Conservation (phyloP, 179 eudicot genomes). For the Silene vulgaris region DNA sequence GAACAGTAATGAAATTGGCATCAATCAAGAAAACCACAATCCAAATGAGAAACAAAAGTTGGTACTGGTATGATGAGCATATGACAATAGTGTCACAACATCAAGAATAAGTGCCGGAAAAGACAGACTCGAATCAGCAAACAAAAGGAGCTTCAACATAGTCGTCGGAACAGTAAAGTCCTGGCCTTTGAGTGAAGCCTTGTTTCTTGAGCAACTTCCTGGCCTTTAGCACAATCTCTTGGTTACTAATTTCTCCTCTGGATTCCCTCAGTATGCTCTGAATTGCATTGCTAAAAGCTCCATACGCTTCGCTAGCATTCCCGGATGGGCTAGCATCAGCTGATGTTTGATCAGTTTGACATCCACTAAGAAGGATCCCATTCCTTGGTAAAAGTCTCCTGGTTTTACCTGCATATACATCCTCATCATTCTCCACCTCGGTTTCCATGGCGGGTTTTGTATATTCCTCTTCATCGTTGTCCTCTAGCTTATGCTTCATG, state of each 20-base stretch:
- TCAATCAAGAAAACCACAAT: background rate
- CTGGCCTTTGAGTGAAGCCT: slow-evolving; percentile 78
- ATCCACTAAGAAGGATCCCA: slow-evolving; percentile 81
- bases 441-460: slow-evolving; percentile 63
- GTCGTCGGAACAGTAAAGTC: slow-evolving; percentile 67
- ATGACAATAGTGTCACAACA: slow-evolving; percentile 11
- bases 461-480: slow-evolving; percentile 55
- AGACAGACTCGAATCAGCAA: slow-evolving; percentile 25
- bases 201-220: slow-evolving; percentile 61
- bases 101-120: background rate
- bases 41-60: slow-evolving; percentile 3
- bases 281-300: slow-evolving; percentile 83
- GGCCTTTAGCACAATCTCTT: slow-evolving; percentile 56
- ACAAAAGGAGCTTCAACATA: slow-evolving; percentile 64
- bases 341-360: slow-evolving; percentile 85
- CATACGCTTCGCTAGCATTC: slow-evolving; percentile 57
- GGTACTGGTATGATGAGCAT: slow-evolving; percentile 1
- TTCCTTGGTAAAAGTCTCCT: slow-evolving; percentile 47
- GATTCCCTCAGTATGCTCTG: slow-evolving; percentile 57
- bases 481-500: slow-evolving; percentile 62
- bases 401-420: slow-evolving; percentile 66
- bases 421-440: slow-evolving; percentile 51
- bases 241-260: slow-evolving; percentile 44
- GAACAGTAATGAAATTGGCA: background rate
- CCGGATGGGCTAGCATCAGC: slow-evolving; percentile 87